phyloP scores from a whole-genome alignment of 805 yeast genomes.

The Ogataea pilisensis region DNA sequence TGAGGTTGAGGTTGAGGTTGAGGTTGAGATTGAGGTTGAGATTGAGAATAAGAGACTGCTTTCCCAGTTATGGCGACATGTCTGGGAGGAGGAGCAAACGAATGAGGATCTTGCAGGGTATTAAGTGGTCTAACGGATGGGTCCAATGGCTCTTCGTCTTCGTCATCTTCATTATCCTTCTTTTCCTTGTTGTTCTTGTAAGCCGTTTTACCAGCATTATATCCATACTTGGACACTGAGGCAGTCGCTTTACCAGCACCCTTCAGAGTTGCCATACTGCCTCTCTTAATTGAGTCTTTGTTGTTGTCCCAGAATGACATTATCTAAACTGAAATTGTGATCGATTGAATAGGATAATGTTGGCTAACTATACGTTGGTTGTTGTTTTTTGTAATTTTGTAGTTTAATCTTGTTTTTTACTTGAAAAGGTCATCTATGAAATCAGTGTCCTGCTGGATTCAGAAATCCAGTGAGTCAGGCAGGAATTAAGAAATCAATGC shows the following conservation, averaged over 20 bases:
- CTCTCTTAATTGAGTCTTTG: conserved; percentile 48
- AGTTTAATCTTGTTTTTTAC: too few species aligned
- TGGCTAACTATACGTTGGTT: too few species aligned
- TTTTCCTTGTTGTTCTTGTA: conserved; percentile 38
- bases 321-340: conserved; percentile 10
- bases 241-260: conserved; percentile 51
- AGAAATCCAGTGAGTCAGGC: too few species aligned
- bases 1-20: conserved; percentile 7
- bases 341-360: too few species aligned
- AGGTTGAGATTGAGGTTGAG: conserved; percentile 14
- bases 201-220: conserved; percentile 41
- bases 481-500: too few species aligned
- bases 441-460: too few species aligned
- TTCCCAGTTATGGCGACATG: conserved; percentile 20
- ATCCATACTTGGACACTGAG: conserved; percentile 44
- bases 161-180: conserved; percentile 16
- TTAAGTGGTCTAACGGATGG: conserved; percentile 17
- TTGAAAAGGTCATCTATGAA: too few species aligned
- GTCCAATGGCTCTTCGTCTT: conserved; percentile 13
- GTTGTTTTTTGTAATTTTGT: too few species aligned
- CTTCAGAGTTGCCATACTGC: conserved; percentile 43
- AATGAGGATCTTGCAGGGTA: conserved; percentile 26
- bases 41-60: conserved; percentile 19
- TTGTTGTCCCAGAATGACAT: conserved; percentile 48
- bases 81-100: conserved; percentile 33